phyloP scores from a whole-genome alignment of 805 yeast species.

The Pichia cabralensis region DNA sequence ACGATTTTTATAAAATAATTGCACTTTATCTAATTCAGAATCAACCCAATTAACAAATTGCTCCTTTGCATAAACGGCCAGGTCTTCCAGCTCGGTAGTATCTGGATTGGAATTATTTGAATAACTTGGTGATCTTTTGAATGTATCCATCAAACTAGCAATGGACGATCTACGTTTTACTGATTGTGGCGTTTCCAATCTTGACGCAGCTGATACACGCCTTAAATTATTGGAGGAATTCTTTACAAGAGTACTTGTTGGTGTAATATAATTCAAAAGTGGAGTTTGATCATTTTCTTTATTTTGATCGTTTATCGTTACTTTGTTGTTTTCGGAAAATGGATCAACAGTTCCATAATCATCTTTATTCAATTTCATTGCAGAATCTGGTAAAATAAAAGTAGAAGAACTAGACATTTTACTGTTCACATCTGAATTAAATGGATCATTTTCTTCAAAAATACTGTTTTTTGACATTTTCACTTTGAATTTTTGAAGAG shows the following conservation, averaged over 20 bases:
- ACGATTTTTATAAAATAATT: slow-evolving; percentile 46
- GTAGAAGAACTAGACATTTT: slow-evolving; percentile 1
- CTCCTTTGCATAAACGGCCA: slow-evolving; percentile 28
- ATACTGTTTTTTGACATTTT: too few relatives aligned
- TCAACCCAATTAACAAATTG: slow-evolving; percentile 65
- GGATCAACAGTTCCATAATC: slow-evolving; percentile 4
- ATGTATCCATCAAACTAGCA: slow-evolving; percentile 9
- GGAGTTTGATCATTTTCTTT: slow-evolving; percentile 4
- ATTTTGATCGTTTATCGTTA: neutral
- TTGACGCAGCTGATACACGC: too few relatives aligned
- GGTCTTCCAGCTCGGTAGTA: slow-evolving; percentile 24
- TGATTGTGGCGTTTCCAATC: too few relatives aligned
- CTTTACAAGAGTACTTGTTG: too few relatives aligned
- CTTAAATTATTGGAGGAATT: too few relatives aligned
- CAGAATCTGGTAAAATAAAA: slow-evolving; percentile 7
- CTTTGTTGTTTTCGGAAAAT: too few relatives aligned
- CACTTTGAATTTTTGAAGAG: too few relatives aligned
- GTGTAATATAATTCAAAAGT: neutral
- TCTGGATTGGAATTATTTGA: neutral
- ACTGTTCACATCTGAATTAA: too few relatives aligned
- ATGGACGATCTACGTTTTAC: slow-evolving; percentile 17
- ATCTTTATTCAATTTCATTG: neutral
- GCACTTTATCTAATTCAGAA: slow-evolving; percentile 47
- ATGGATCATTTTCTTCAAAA: too few relatives aligned
- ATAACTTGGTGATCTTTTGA: slow-evolving; percentile 7